Evolutionary conservation across 2,329 filamentous ascomycete species (phyloP), one percentile per base, ranked within the genome.

Genomic region (Volutella citrinella): DNA sequence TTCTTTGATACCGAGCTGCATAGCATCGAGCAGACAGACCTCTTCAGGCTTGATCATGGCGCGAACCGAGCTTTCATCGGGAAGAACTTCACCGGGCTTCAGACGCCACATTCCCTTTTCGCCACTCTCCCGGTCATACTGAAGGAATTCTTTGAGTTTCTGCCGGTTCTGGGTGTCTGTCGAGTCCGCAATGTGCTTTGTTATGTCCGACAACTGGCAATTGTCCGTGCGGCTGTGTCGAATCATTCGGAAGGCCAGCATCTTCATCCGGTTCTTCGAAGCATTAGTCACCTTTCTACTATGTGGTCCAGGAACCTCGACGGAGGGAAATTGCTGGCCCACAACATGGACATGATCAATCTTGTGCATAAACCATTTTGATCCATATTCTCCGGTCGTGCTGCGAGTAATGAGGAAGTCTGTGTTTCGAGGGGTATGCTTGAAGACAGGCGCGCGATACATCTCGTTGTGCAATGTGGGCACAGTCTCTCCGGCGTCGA

Each of bases 251-350:
- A 88, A 96, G 1, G 89, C 86, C 23, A 98, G 81, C 83, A 96
- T 96, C 68, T 93, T 95, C 62, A 98, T 82, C 21, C 93, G 81
- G 61, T 93, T 95, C 69, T 98, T 98, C 21, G 87, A 84, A n/a
- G 91, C 89, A 37, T 94, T 95, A 0, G 93, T 98, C 19, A 97
- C 91, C 60, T 93, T 95, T 42, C 93, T 78, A 22, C 89, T 94
- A 58, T 97, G 90, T 4, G 90, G 91, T 0, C 90, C 90, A 4
- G 93, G 93, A 6, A 98, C 85, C 52, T 97, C 90, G 19, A 91
- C 80, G 0, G 87, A 88, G 2, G 93, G 93, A 54, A 97, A 89
- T 36, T 91, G 84, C 58, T 98, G 93, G 7, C 93, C 93, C 16
- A 95, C 93, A 13, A 88, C 83, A 54, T 86, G 91, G 6, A 98